Percentiles rank a stretch among this genome's conserved stretches.
Evolutionary conservation across 805 yeast genomes (phyloP).

Genomic region (Kuraishia piskuri): DNA sequence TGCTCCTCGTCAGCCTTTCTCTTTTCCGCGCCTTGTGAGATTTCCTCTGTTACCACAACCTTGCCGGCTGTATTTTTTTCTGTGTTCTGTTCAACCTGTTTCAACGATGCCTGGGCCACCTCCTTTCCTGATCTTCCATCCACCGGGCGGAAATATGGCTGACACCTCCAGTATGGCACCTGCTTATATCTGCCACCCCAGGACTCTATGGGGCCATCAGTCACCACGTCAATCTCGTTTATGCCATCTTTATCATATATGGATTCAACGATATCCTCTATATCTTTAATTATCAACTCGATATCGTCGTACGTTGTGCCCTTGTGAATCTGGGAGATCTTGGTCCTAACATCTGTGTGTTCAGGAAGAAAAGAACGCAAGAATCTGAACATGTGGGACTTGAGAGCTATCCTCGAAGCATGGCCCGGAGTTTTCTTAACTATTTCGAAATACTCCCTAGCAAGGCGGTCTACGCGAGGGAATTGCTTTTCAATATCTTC

Average conservation of each 20-base stretch:
- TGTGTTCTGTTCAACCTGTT: slow-evolving; percentile 2
- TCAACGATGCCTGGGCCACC: slow-evolving; percentile 15
- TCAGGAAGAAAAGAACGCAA: slow-evolving; percentile 70
- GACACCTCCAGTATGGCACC: slow-evolving; percentile 94
- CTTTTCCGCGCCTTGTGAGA: neutral
- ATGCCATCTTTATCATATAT: slow-evolving; percentile 46
- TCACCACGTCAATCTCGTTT: slow-evolving; percentile 45
- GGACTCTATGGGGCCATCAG: slow-evolving; percentile 40
- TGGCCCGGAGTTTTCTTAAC: slow-evolving; percentile 51
- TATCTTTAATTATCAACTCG: slow-evolving; percentile 43
- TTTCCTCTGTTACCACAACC: neutral
- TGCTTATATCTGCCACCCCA: slow-evolving; percentile 81
- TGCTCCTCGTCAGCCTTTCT: neutral
- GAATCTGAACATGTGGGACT: slow-evolving; percentile 85
- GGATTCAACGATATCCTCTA: slow-evolving; percentile 57
- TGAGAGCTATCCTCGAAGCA: slow-evolving; percentile 79
- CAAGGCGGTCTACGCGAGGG: slow-evolving; percentile 77
- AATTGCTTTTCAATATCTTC: slow-evolving; percentile 55
- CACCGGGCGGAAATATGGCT: slow-evolving; percentile 88
- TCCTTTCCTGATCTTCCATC: slow-evolving; percentile 60
- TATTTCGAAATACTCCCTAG: slow-evolving; percentile 84
- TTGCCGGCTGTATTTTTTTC: neutral
- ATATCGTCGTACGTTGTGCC: slow-evolving; percentile 35
- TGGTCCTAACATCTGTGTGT: slow-evolving; percentile 72
- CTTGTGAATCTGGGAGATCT: slow-evolving; percentile 46